These are phyloP conservation scores for Boletus rubroflammeus DNA, from an alignment of 768 basidiomycete species.

Conservation along the genomic window DNA sequence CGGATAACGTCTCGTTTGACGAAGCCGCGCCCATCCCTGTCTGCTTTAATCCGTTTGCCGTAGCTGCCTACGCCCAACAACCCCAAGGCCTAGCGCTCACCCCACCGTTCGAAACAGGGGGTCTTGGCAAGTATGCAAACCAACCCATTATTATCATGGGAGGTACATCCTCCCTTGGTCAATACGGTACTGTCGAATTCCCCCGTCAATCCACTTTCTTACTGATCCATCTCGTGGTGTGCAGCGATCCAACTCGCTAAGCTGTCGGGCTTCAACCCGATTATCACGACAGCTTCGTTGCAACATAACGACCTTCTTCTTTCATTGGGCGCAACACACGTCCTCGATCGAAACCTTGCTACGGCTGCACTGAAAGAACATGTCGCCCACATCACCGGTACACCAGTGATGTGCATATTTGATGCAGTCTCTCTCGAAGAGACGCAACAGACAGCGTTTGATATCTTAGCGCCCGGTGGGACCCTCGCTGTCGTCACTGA, in stretches of 20 bases:
- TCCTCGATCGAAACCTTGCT: conserved; percentile 30
- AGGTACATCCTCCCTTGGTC: conserved; percentile 37
- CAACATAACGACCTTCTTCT: conserved; percentile 28
- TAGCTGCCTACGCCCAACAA: conserved; percentile 30
- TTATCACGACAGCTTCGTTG: conserved; percentile 38
- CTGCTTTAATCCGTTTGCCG: conserved; percentile 32
- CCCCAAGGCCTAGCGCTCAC: conserved; percentile 25
- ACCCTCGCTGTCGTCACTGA: conserved; percentile 17
- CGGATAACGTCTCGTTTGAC: conserved; percentile 33
- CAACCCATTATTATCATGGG: conserved; percentile 34
- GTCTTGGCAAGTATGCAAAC: conserved; percentile 30
- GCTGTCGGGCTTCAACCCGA: conserved; percentile 33
- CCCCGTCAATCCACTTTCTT: not conserved
- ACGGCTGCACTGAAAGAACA: conserved; percentile 8
- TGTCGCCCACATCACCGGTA: not conserved
- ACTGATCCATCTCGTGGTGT: not conserved
- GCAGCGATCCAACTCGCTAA: conserved; percentile 33
- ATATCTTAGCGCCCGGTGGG: conserved; percentile 31
- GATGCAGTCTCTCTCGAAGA: conserved; percentile 30
- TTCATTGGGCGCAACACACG: conserved; percentile 36
- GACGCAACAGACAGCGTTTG: conserved; percentile 31
- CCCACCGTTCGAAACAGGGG: conserved; percentile 28
- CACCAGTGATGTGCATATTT: conserved; percentile 6
- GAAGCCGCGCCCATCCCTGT: conserved; percentile 35
- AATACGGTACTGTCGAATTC: conserved; percentile 26